Evolutionary conservation across 176 grass and related monocot species (phyloP).

Genomic region (Eleusine indica): DNA sequence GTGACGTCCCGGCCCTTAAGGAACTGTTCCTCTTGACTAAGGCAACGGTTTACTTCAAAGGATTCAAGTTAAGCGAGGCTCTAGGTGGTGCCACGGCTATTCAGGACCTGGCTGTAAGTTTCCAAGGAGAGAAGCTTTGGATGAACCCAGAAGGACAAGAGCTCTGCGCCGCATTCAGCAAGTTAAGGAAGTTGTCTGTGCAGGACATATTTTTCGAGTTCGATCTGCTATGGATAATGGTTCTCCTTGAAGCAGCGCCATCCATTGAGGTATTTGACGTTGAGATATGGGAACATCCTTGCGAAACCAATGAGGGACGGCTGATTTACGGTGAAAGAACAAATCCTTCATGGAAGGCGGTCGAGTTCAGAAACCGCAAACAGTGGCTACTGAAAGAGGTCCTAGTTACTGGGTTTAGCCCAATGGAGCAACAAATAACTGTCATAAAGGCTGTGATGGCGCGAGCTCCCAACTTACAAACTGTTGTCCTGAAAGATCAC

Average conservation of each 20-base stretch:
- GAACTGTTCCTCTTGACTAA: not conserved
- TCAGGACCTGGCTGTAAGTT: not conserved
- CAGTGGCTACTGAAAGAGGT: constrained; percentile 17
- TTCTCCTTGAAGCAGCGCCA: constrained; percentile 39
- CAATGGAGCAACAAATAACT: constrained; percentile 18
- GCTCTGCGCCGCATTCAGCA: constrained; percentile 5
- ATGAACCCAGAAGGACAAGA: constrained; percentile 22
- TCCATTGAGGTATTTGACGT: constrained; percentile 1
- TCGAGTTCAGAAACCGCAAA: not conserved
- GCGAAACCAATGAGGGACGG: not conserved
- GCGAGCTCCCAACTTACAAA: not conserved
- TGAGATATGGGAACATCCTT: constrained; percentile 9
- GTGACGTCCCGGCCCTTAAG: constrained; percentile 13
- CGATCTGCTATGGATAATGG: constrained; percentile 32
- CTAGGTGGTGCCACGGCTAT: constrained; percentile 10
- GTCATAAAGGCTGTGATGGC: constrained; percentile 18
- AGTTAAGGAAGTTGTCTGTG: constrained; percentile 15
- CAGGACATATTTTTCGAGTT: not conserved
- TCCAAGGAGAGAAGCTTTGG: constrained; percentile 36
- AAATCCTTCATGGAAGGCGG: constrained; percentile 6
- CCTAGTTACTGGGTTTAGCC: not conserved
- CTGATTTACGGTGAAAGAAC: not conserved
- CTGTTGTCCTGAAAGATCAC: not conserved
- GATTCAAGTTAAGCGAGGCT: constrained; percentile 22
- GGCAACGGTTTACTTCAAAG: not conserved